A percentile compares a stretch with the other conserved stretches of the same genome.
These are phyloP conservation scores for Sporothrix euskadiensis DNA, from an alignment of 2,329 filamentous ascomycete species.

Conservation along the genomic window DNA sequence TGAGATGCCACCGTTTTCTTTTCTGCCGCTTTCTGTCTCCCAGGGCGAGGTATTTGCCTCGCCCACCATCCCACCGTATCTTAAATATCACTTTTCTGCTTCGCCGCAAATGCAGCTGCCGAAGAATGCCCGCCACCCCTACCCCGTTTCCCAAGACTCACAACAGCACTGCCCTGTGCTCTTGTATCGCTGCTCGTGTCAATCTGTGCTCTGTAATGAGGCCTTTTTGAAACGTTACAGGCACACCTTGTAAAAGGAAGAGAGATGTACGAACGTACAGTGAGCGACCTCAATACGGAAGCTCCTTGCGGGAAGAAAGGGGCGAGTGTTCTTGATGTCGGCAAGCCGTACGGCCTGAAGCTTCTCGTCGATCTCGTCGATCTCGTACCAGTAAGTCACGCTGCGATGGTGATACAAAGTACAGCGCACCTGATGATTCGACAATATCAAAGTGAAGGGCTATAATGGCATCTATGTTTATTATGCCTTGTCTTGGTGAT, in stretches of 20 bases:
- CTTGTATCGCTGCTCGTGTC: not conserved
- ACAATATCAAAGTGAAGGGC: too few species aligned
- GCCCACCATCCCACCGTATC: not conserved
- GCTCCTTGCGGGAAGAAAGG: not conserved
- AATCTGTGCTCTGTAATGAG: conserved; percentile 6
- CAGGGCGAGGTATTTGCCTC: not conserved
- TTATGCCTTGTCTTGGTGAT: too few species aligned
- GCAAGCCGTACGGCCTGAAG: not conserved
- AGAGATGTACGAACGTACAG: not conserved
- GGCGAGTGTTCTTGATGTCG: not conserved
- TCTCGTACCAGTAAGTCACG: not conserved
- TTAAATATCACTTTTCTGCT: not conserved
- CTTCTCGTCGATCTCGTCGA: not conserved
- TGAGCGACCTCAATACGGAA: not conserved
- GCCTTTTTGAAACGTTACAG: conserved; percentile 17
- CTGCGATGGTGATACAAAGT: too few species aligned
- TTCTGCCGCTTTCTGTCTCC: not conserved
- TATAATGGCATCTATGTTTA: too few species aligned
- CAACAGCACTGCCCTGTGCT: not conserved
- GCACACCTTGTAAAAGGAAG: not conserved
- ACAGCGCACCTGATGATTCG: too few species aligned
- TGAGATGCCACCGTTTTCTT: not conserved
- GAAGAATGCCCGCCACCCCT: not conserved
- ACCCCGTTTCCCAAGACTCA: not conserved
- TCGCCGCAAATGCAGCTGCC: not conserved